Evolutionary conservation across 495 filamentous ascomycete genomes (phyloP), one percentile per base, ranked within the genome.

Genomic region (Hypoxylon intermedium): DNA sequence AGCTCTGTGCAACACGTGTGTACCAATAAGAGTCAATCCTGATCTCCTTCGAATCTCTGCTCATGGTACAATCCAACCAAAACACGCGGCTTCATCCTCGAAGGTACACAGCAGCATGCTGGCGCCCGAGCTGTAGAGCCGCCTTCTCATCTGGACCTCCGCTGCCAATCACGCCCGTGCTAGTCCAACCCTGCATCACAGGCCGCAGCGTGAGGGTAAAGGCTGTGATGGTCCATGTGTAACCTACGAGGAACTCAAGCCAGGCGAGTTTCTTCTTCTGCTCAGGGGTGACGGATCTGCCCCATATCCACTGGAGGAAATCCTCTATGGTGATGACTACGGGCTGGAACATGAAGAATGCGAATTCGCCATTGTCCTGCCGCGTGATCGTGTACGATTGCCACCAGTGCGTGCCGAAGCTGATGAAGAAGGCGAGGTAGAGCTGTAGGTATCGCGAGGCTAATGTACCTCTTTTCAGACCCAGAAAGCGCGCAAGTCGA

Each of bases 251-350:
- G 5, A 16, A 18, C 40, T 59, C 55, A 1, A 59, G 15, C 6
- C 46, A 11, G 20, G 40, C 45, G 7, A 59, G 47, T 12, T 21
- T 23, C 13, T 40, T 18, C 40, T n/a, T 51, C 21, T 21, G 30
- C 12, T 28, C n/a, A 5, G 55, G 38, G 18, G 12, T 15, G 9
- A 59, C 59, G n/a, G 46, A 42, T 38, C 45, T 52, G 24, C 56
- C 38, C 46, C 63, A 64, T 15, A 63, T 12, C 47, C 61, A 63
- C 15, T 51, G 36, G 13, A 55, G 24, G 26, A 60, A 52, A 44
- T 67, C 67, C 40, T 69, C 67, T n/a, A 63, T 9, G 26, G 43
- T 63, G 18, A 69, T 69, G 38, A 61, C 52, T 2, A 63, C 33
- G 2, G 67, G 67, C 37, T 69, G 67, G 28, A 48, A 1, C 58